Percentiles rank a stretch among this genome's conserved stretches.
phyloP scores from a whole-genome alignment of 352 stramenopile genomes.

The Phytophthora fragariae region DNA sequence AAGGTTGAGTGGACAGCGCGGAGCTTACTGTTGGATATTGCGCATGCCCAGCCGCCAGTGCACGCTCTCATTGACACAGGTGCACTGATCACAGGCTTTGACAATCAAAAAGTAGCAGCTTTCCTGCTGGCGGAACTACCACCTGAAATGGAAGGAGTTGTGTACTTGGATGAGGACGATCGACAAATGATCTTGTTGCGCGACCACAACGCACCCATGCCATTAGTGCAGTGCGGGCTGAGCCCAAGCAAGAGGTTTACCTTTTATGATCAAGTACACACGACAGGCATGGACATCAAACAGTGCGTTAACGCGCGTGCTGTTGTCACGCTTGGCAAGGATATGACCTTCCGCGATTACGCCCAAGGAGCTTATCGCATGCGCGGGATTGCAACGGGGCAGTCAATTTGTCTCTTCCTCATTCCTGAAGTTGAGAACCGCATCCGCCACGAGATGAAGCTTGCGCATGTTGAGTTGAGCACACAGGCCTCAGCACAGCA shows the following conservation, averaged over 20 bases:
- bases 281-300: conserved; percentile 94
- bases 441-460: conserved; percentile 80
- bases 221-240: conserved; percentile 91
- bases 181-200: conserved; percentile 94
- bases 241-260: conserved; percentile 89
- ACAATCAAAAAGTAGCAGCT: conserved; percentile 89
- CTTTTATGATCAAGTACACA: conserved; percentile 96
- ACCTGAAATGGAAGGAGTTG: conserved; percentile 86
- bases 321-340: conserved; percentile 93
- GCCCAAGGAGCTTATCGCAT: conserved; percentile 93
- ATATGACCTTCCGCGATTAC: conserved; percentile 98
- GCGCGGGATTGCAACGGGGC: conserved; percentile 90
- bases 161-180: conserved; percentile 92
- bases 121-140: conserved; percentile 85
- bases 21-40: conserved; percentile 84
- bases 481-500: conserved; percentile 38
- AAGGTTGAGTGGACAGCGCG: conserved; percentile 86
- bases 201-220: conserved; percentile 95
- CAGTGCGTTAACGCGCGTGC: conserved; percentile 89
- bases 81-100: conserved; percentile 91
- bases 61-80: conserved; percentile 93
- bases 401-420: conserved; percentile 94
- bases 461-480: conserved; percentile 43
- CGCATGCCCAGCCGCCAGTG: conserved; percentile 69
- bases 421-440: conserved; percentile 94